These are phyloP conservation scores for Mucor irregularis DNA, from an alignment of 371 early-diverging fungal genomes.

Conservation along the genomic window DNA sequence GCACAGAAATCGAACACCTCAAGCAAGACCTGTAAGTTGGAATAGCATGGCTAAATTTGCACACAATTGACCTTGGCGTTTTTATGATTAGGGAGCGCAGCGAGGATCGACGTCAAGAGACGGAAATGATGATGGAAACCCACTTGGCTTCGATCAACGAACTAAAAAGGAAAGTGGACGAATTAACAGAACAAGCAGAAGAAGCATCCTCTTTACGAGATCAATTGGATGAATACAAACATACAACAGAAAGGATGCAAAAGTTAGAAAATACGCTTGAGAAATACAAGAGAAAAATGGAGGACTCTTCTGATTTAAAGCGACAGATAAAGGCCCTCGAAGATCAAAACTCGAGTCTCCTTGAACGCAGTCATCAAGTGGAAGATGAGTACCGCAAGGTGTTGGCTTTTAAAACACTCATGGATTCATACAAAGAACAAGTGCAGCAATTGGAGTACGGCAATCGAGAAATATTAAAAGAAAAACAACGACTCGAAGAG, in stretches of 20 bases:
- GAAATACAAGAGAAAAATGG: constrained; percentile 91
- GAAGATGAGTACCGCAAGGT: constrained; percentile 90
- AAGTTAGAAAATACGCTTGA: constrained; percentile 87
- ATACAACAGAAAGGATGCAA: constrained; percentile 82
- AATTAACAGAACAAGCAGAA: constrained; percentile 69
- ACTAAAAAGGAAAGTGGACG: constrained; percentile 64
- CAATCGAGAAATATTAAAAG: constrained; percentile 62
- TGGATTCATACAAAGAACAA: constrained; percentile 88
- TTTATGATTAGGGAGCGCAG: constrained; percentile 77
- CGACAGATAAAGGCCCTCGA: constrained; percentile 81
- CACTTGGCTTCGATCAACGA: constrained; percentile 66
- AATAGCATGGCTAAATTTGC: too few species aligned
- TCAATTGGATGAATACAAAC: constrained; percentile 86
- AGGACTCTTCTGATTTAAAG: constrained; percentile 81
- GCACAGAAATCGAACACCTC: constrained; percentile 87
- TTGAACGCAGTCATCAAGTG: constrained; percentile 73
- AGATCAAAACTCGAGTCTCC: constrained; percentile 75
- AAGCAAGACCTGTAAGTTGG: constrained; percentile 80
- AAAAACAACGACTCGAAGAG: constrained; percentile 68
- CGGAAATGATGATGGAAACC: constrained; percentile 61
- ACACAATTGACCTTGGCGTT: too few species aligned
- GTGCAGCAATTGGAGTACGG: constrained; percentile 72
- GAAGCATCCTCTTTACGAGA: constrained; percentile 75
- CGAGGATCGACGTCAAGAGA: constrained; percentile 76
- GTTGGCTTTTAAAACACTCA: constrained; percentile 71